Evolutionary conservation across 768 basidiomycete genomes (phyloP), one percentile per base, ranked within the genome.

Genomic region (Suillus bovinus): DNA sequence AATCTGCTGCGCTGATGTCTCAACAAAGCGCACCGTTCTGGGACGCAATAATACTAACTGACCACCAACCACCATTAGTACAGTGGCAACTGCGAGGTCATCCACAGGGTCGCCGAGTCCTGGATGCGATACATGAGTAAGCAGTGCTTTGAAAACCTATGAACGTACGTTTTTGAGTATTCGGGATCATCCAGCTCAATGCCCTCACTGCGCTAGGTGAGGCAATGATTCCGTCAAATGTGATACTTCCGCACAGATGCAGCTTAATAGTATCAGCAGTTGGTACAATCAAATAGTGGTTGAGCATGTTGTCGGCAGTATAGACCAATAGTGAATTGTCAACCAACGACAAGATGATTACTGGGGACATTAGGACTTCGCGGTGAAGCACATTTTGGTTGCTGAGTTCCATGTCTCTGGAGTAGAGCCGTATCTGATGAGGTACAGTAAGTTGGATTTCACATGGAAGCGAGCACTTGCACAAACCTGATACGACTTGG

Each of bases 171-270:
- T 96, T 98, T 73, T 99, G 96, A 11, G 90, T 86, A 62, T 82
- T 80, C 0, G 97, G 96, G 61, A 99, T 91, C 87, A 99, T 90
- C 97, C 97, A 99, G 74, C 96, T 97, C 71, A 99, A 77, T 67
- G 91, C 91, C 63, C 95, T 80, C 2, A 99, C 96, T 14, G 92
- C 84, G 38, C 81, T 85, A 7, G 97, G 95, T 9, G 85, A 84
- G 14, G 87, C 84, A 54, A 99, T 92, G 58, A 99, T 91, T 5
- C 96, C 96, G 59, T 84, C 84, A 71, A 99, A 99, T 20, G 88
- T 90, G 70, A 99, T 99, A 68, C 93, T 97, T 9, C 96, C 96
- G 74, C 97, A 99, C 5, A 93, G 75, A 67, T 94, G 90, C 44
- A 99, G 79, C 72, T 87, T 89, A 73, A 97, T 94, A 7, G 87